Evolutionary conservation across 2,329 filamentous ascomycete species (phyloP).

Genomic region (Blastomyces parvus): DNA sequence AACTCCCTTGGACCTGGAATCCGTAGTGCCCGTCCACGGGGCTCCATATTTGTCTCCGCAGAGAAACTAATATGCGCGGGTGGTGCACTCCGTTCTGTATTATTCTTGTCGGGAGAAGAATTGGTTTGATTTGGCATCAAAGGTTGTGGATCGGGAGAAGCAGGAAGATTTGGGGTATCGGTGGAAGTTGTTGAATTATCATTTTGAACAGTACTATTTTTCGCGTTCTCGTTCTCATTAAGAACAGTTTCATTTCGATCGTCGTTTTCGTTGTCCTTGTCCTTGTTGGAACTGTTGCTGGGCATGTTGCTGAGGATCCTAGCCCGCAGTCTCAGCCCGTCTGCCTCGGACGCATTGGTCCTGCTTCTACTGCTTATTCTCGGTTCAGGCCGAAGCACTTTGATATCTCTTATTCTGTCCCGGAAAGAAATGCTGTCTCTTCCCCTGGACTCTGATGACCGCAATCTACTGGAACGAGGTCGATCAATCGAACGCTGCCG

Average conservation of each 20-base stretch:
- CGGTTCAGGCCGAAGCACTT: neutral
- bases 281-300: neutral
- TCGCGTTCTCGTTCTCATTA: neutral
- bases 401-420: neutral
- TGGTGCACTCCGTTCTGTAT: constrained; percentile 1
- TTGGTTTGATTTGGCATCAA: constrained; percentile 1
- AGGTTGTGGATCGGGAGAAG: neutral
- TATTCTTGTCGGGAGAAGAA: neutral
- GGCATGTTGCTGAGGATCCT: neutral
- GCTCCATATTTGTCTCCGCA: constrained; percentile 14
- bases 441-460: neutral
- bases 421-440: neutral
- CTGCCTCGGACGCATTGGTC: neutral
- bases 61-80: constrained; percentile 16
- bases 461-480: neutral
- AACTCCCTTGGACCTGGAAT: constrained; percentile 17
- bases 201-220: neutral
- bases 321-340: neutral
- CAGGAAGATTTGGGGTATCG: neutral
- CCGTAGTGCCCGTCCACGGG: constrained; percentile 14
- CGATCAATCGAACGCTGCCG: neutral
- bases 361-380: neutral
- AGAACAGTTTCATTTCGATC: neutral
- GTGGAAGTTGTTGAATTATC: neutral
- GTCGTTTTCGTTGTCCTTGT: neutral